Base-by-base conservation (phyloP, 1,139 yeast genomes). In the Debaryomycetaceae sp. region DNA sequence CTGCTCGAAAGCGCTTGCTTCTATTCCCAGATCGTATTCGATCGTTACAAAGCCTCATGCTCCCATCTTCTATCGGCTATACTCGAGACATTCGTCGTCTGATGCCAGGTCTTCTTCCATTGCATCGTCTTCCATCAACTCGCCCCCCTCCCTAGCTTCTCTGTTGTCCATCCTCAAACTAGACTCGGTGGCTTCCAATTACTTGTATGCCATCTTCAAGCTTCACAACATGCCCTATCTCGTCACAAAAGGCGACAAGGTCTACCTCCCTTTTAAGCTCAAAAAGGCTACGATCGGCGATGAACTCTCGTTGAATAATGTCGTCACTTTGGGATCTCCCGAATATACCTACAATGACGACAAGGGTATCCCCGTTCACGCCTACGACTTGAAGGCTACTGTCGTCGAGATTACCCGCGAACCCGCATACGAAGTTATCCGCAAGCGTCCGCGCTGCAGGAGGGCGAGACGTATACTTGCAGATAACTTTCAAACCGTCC, bases 231-330 rank as follows among this genome's bases (percentile, higher is more conserved):
- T 86, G 53, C 85, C 93, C 27, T 87, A 83, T 46, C 62, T 90
- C 37, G 93, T 92, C 15, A 86, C 98, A 14, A 73, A 78, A 41
- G 98, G 98, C 14, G 99, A 92, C 52, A 70, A 66, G 40, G 72
- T 90, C 29, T 68, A 76, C 26, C 57, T 90, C 23, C 95, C 95
- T 2, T 86, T 72, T 53, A 71, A 74, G 39, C 52, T 90, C 61
- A 77, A 75, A 44, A 70, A 73, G 31, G 92, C 79, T 7, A 65
- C 75, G 35, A 77, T 87, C 4, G 98, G 98, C 13, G 95, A 86
- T 50, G 65, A 64, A 22, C 63, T 92, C 34, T 58, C 64, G 27
- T 68, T 92, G 48, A 73, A 73, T 39, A 78, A 85, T 42, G 87
- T 87, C 23, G 73, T 78, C 15, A 76, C 86, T 10, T 58, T 92